A percentile compares a stretch with the other conserved stretches of the same genome.
Conservation (phyloP, 495 filamentous ascomycete genomes). For the Parachaetomium inaequale region DNA sequence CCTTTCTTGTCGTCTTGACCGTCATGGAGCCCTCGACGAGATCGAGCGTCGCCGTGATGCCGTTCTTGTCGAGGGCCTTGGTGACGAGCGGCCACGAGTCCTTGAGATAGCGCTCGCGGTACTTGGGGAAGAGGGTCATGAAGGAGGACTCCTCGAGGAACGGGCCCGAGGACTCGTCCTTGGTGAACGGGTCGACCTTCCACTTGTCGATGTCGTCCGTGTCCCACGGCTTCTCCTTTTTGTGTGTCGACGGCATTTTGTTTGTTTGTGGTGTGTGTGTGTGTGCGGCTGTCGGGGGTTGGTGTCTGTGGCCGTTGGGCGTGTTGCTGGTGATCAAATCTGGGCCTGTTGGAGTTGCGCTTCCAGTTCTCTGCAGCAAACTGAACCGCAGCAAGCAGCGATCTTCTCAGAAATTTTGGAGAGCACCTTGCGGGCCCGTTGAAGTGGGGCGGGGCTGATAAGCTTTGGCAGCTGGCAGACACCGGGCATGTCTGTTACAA, state of each 20-base stretch:
- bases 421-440: slow-evolving; percentile 14
- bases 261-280: neutral
- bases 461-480: too few species aligned
- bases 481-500: too few species aligned
- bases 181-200: slow-evolving; percentile 86
- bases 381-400: too few species aligned
- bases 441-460: slow-evolving; percentile 15
- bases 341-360: neutral
- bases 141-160: slow-evolving; percentile 90
- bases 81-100: slow-evolving; percentile 87
- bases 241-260: slow-evolving; percentile 88
- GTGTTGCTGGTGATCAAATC: neutral
- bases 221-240: slow-evolving; percentile 95
- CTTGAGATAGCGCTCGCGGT: slow-evolving; percentile 89
- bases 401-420: slow-evolving; percentile 24
- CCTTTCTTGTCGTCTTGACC: slow-evolving; percentile 78
- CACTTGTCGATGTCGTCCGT: slow-evolving; percentile 97
- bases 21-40: slow-evolving; percentile 94
- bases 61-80: slow-evolving; percentile 71
- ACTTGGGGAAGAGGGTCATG: slow-evolving; percentile 91
- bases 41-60: slow-evolving; percentile 86
- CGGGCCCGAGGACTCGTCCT: slow-evolving; percentile 79
- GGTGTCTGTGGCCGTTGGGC: neutral
- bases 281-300: neutral
- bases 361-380: neutral